Evolutionary conservation across 306 rosid genomes (phyloP).

Genomic region (Delonix regia): DNA sequence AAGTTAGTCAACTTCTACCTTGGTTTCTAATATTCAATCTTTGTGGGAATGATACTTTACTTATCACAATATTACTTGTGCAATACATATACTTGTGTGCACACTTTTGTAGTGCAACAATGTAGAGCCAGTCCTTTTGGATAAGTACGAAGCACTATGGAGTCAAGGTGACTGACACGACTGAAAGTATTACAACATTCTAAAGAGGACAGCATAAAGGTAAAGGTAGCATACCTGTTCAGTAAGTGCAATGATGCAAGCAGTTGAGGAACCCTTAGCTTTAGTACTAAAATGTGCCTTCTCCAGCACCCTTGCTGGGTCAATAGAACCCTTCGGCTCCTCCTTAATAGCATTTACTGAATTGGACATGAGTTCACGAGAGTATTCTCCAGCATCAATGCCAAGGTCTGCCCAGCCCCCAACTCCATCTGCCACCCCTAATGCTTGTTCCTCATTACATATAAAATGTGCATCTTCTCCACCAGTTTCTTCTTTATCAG

Average conservation of each 20-base stretch:
- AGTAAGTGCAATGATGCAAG: conserved; percentile 93
- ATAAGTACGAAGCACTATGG: conserved; percentile 7
- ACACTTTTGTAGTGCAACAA: too few relatives aligned
- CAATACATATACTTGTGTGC: too few relatives aligned
- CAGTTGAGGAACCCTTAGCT: conserved; percentile 95
- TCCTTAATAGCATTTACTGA: conserved; percentile 82
- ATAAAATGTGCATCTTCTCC: conserved; percentile 99
- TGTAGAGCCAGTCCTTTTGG: conserved; percentile 17
- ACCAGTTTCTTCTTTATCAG: conserved; percentile 96
- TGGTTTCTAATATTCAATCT: too few relatives aligned
- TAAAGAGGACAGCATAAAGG: conserved; percentile 13
- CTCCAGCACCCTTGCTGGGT: conserved; percentile 93
- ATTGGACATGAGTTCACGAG: conserved; percentile 93
- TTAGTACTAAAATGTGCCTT: conserved; percentile 92
- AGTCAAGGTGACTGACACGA: conserved; percentile 12
- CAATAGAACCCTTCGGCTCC: conserved; percentile 95
- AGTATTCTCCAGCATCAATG: conserved; percentile 81
- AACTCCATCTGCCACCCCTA: conserved; percentile 99
- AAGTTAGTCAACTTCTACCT: too few relatives aligned
- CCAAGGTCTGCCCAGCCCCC: conserved; percentile 99
- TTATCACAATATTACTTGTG: too few relatives aligned
- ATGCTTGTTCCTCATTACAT: conserved; percentile 87
- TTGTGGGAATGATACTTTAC: too few relatives aligned
- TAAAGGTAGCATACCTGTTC: conserved; percentile 64
- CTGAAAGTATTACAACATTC: conserved; percentile 12